Percentiles rank a stretch among this genome's conserved stretches.
These are phyloP conservation scores for Pleochaeta shiraiana DNA, from an alignment of 2,329 filamentous ascomycete genomes.

Conservation along the genomic window DNA sequence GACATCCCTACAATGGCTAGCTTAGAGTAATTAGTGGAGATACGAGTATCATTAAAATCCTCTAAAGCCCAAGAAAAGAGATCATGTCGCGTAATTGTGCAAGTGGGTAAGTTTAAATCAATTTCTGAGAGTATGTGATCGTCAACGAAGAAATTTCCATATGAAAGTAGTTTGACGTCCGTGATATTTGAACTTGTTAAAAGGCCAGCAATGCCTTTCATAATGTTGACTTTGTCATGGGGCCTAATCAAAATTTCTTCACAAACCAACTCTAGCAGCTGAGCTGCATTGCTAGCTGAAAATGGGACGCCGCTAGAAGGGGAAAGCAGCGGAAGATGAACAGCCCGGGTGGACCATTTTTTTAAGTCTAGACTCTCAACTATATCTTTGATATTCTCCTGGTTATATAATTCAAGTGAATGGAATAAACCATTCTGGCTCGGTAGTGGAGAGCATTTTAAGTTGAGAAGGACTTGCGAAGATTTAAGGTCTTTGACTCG, in stretches of 20 bases:
- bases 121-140: neutral
- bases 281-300: neutral
- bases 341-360: neutral
- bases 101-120: neutral
- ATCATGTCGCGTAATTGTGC: neutral
- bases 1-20: conserved; percentile 51
- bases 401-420: neutral
- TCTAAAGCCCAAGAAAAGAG: neutral
- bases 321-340: conserved; percentile 4
- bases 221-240: neutral
- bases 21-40: neutral
- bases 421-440: conserved; percentile 4
- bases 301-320: conserved; percentile 3
- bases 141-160: neutral
- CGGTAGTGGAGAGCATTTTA: neutral
- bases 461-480: neutral
- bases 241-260: conserved; percentile 4
- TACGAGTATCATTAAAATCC: neutral
- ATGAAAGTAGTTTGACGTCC: neutral
- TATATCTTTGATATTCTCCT: conserved; percentile 4
- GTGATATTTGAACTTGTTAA: neutral
- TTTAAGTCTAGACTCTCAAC: neutral
- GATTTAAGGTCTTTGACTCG: neutral
- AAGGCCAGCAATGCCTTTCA: neutral
- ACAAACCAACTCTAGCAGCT: conserved; percentile 1